Percentiles rank a stretch among this genome's conserved stretches.
Evolutionary conservation across 345 rosid genomes (phyloP).

Genomic region (Eucalyptus pauciflora): DNA sequence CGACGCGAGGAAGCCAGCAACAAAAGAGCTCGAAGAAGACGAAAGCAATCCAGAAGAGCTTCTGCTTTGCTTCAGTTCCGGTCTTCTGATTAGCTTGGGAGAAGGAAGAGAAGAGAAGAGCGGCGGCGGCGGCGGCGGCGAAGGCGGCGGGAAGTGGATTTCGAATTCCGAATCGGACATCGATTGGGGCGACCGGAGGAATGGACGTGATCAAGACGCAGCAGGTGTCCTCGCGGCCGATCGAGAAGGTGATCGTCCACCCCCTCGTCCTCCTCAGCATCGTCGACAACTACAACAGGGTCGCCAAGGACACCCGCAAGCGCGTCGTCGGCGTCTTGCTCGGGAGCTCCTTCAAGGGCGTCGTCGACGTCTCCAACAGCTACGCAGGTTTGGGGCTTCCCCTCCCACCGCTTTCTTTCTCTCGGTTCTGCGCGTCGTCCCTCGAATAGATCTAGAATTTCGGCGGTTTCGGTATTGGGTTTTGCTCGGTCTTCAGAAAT

Average conservation of each 20-base stretch:
- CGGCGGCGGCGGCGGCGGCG: not conserved
- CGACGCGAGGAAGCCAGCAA: not conserved
- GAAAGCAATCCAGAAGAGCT: not conserved
- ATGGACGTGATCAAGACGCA: conserved; percentile 97
- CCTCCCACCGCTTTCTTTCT: not conserved
- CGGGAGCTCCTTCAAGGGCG: conserved; percentile 66
- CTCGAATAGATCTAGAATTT: not conserved
- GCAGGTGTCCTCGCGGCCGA: conserved; percentile 66
- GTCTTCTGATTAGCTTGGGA: not conserved
- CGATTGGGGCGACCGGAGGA: not conserved
- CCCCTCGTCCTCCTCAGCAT: conserved; percentile 95
- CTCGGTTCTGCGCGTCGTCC: not conserved
- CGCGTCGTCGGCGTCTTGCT: conserved; percentile 86
- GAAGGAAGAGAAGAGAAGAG: not conserved
- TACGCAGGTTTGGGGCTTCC: conserved; percentile 48
- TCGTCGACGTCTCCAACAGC: conserved; percentile 88
- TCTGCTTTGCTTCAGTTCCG: not conserved
- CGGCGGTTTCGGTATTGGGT: not conserved
- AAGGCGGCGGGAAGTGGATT: not conserved
- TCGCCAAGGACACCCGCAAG: conserved; percentile 84
- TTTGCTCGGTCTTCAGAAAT: not conserved
- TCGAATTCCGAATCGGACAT: not conserved
- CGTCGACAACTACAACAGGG: conserved; percentile 92
- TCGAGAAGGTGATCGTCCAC: conserved; percentile 90
- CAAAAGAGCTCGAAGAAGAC: not conserved